A percentile compares a stretch with the other conserved stretches of the same genome.
Evolutionary conservation across 345 rosid species (phyloP).

Genomic region (Clarkia xantiana): DNA sequence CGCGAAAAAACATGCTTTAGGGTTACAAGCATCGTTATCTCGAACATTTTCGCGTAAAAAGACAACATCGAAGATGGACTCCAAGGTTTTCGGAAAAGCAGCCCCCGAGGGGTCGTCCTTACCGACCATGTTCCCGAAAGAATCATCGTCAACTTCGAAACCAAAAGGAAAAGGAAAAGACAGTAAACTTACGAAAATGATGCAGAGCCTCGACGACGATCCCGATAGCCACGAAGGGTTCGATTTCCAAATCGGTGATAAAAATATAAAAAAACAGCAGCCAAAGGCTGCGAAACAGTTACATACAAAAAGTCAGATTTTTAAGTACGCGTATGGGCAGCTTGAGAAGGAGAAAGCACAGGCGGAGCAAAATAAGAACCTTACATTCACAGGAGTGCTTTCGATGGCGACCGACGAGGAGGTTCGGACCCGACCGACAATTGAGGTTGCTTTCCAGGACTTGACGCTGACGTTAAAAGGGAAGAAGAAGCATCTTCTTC

Average conservation of each 20-base stretch:
- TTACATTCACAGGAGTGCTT: constrained; percentile 79
- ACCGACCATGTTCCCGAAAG: constrained; percentile 13
- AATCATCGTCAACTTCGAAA: constrained; percentile 24
- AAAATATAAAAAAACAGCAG: constrained; percentile 40
- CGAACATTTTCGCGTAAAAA: constrained; percentile 58
- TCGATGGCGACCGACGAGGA: constrained; percentile 64
- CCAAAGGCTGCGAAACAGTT: constrained; percentile 52
- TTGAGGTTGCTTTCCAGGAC: constrained; percentile 72
- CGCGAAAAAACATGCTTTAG: constrained; percentile 41
- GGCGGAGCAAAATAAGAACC: constrained; percentile 45
- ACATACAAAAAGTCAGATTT: constrained; percentile 67
- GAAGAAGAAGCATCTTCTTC: constrained; percentile 54
- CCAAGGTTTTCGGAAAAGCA: constrained; percentile 10
- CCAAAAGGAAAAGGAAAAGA: constrained; percentile 36
- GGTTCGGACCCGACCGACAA: constrained; percentile 50
- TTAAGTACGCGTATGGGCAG: constrained; percentile 88
- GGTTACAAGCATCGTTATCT: constrained; percentile 48
- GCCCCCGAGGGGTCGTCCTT: constrained; percentile 6
- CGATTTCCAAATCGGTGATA: constrained; percentile 40
- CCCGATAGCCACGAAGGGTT: constrained; percentile 40
- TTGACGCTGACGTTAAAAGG: constrained; percentile 69
- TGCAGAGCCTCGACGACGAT: constrained; percentile 45
- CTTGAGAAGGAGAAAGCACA: constrained; percentile 82
- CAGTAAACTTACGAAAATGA: constrained; percentile 49
- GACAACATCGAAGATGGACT: constrained; percentile 16